Conservation (phyloP, 2,329 filamentous ascomycete genomes). For the Pseudopithomyces chartarum region DNA sequence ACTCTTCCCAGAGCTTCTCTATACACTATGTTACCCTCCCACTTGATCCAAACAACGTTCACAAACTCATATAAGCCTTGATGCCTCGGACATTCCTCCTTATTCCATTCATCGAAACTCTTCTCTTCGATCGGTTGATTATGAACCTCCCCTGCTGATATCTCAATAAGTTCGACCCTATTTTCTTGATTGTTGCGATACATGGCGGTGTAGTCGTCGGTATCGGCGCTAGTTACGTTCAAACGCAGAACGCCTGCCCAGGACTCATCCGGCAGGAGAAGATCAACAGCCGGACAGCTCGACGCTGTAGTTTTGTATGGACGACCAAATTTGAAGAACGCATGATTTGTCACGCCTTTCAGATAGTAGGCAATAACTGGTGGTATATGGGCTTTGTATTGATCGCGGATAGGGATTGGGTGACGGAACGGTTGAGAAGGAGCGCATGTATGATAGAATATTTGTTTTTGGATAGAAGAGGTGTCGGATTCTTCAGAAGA, state of each 20-base stretch:
- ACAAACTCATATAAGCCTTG: slow-evolving; percentile 19
- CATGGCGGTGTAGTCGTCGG: not conserved
- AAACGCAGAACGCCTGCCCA: slow-evolving; percentile 22
- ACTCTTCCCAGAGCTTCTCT: slow-evolving; percentile 26
- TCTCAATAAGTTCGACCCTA: slow-evolving; percentile 17
- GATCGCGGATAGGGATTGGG: slow-evolving; percentile 16
- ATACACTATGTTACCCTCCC: slow-evolving; percentile 22
- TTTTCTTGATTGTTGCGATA: not conserved
- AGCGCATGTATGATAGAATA: slow-evolving; percentile 10
- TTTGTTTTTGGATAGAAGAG: not conserved
- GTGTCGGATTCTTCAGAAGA: not conserved
- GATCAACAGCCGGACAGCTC: slow-evolving; percentile 9
- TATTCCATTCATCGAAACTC: slow-evolving; percentile 19
- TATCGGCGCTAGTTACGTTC: not conserved
- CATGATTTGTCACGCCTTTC: slow-evolving; percentile 11
- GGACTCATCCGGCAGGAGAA: slow-evolving; percentile 2
- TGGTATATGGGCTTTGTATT: slow-evolving; percentile 8
- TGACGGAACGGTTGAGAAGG: slow-evolving; percentile 15
- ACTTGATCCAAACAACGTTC: slow-evolving; percentile 29
- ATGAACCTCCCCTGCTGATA: slow-evolving; percentile 17
- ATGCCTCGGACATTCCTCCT: slow-evolving; percentile 1
- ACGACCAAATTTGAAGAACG: slow-evolving; percentile 10
- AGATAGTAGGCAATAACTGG: slow-evolving; percentile 15
- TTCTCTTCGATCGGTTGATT: slow-evolving; percentile 16
- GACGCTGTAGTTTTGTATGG: slow-evolving; percentile 8